A percentile compares a stretch with the other conserved stretches of the same genome.
These are phyloP conservation scores for Globisporangium abappressorium DNA, from an alignment of 352 stramenopile genomes.

Conservation along the genomic window DNA sequence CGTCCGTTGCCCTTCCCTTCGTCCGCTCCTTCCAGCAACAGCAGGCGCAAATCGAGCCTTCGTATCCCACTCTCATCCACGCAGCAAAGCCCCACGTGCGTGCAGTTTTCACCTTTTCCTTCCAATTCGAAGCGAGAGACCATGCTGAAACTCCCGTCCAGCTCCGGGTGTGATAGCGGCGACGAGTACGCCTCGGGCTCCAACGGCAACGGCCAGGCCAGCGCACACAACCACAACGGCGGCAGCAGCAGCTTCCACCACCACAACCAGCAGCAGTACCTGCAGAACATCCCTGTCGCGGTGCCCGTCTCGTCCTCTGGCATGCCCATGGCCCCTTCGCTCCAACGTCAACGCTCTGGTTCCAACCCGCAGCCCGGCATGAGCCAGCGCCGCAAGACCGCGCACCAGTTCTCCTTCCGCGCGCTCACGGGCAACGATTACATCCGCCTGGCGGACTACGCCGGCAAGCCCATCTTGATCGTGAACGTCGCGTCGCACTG, in stretches of 20 bases:
- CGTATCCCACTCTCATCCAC: conserved; percentile 4
- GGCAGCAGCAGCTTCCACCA: conserved; percentile 13
- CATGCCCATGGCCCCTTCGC: conserved; percentile 21
- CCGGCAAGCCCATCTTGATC: conserved; percentile 60
- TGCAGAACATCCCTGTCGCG: conserved; percentile 52
- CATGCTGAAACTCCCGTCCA: conserved; percentile 36
- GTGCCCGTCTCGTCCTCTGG: conserved; percentile 40
- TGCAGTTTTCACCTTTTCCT: neutral
- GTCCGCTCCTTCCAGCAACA: neutral
- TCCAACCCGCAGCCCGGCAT: conserved; percentile 8
- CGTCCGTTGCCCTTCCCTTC: neutral
- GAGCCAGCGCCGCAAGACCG: conserved; percentile 43
- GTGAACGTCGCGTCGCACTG: conserved; percentile 83
- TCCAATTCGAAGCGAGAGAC: neutral
- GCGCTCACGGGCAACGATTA: conserved; percentile 56
- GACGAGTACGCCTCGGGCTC: conserved; percentile 14
- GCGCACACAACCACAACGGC: conserved; percentile 2
- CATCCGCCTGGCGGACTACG: conserved; percentile 64
- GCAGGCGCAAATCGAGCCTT: neutral
- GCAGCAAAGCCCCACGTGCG: conserved; percentile 6
- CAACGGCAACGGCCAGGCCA: neutral
- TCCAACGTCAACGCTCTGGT: conserved; percentile 26
- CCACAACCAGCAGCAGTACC: conserved; percentile 40
- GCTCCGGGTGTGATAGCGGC: conserved; percentile 29
- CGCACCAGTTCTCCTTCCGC: conserved; percentile 77